These are phyloP conservation scores for Tripterygium wilfordii DNA, from an alignment of 177 flowering plant genomes.

Conservation along the genomic window DNA sequence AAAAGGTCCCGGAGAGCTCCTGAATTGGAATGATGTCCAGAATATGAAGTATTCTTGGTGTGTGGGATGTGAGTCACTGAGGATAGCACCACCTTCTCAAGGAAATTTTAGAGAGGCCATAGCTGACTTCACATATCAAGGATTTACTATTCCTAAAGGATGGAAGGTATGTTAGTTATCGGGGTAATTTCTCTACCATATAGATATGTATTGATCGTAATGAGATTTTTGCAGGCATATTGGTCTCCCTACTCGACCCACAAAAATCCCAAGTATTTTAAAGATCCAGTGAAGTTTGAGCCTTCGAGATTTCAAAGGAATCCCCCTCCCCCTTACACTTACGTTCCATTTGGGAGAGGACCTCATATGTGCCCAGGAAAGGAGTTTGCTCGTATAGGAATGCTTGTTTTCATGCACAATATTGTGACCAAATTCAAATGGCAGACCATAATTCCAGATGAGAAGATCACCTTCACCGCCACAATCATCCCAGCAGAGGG, in stretches of 20 bases:
- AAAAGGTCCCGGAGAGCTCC: not conserved
- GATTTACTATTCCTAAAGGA: slow-evolving; percentile 10
- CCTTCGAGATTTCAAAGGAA: not conserved
- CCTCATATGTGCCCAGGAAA: not conserved
- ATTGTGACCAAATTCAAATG: not conserved
- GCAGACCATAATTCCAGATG: not conserved
- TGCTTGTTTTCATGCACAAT: not conserved
- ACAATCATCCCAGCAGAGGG: no score
- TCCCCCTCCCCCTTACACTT: not conserved
- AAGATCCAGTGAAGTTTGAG: slow-evolving; percentile 1
- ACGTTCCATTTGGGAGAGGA: not conserved
- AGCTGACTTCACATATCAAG: slow-evolving; percentile 2
- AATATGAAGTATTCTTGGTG: slow-evolving; percentile 13
- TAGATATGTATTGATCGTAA: not conserved
- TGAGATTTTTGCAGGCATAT: not conserved
- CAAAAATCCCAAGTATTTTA: not conserved
- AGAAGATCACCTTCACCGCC: no score
- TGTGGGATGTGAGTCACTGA: slow-evolving; percentile 6
- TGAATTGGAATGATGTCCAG: not conserved
- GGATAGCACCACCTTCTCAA: slow-evolving; percentile 1
- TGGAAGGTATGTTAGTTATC: slow-evolving; percentile 14
- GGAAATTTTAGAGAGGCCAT: slow-evolving; percentile 9
- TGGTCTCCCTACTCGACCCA: not conserved
- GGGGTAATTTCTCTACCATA: no score
- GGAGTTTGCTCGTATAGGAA: not conserved